Evolutionary conservation across 1,284 basidiomycete genomes (phyloP).

Genomic region (Hortiboletus rubellus): DNA sequence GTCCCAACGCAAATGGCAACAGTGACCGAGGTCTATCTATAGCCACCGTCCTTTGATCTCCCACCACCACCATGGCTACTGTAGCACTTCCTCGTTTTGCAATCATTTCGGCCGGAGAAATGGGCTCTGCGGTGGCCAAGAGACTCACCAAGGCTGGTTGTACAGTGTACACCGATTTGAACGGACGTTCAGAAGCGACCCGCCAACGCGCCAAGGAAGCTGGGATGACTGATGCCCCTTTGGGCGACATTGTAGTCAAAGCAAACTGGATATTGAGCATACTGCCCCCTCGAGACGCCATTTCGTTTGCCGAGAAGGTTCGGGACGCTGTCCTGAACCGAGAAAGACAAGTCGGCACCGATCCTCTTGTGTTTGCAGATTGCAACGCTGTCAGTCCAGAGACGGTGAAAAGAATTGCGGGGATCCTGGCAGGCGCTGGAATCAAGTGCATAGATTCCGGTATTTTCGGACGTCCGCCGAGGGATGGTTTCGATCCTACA

Average conservation of each 20-base stretch:
- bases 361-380: conserved; percentile 48
- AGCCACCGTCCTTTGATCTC: conserved; percentile 6
- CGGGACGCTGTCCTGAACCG: conserved; percentile 26
- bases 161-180: conserved; percentile 51
- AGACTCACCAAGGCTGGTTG: conserved; percentile 44
- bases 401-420: conserved; percentile 49
- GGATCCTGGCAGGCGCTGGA: conserved; percentile 42
- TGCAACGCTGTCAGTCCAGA: conserved; percentile 59
- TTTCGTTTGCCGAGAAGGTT: conserved; percentile 48
- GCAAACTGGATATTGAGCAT: conserved; percentile 56
- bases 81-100: conserved; percentile 16
- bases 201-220: conserved; percentile 49
- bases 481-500: conserved; percentile 48
- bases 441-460: conserved; percentile 56
- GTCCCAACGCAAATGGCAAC: background rate
- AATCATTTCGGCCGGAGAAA: conserved; percentile 37
- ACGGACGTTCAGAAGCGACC: conserved; percentile 51
- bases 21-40: conserved; percentile 19
- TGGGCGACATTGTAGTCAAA: conserved; percentile 44
- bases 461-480: conserved; percentile 59
- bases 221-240: conserved; percentile 51
- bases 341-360: conserved; percentile 6
- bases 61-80: conserved; percentile 18
- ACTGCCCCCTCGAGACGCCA: conserved; percentile 55
- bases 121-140: conserved; percentile 47